Evolutionary conservation across 805 yeast genomes (phyloP).

Genomic region (Tetrapisispora iriomotensis): DNA sequence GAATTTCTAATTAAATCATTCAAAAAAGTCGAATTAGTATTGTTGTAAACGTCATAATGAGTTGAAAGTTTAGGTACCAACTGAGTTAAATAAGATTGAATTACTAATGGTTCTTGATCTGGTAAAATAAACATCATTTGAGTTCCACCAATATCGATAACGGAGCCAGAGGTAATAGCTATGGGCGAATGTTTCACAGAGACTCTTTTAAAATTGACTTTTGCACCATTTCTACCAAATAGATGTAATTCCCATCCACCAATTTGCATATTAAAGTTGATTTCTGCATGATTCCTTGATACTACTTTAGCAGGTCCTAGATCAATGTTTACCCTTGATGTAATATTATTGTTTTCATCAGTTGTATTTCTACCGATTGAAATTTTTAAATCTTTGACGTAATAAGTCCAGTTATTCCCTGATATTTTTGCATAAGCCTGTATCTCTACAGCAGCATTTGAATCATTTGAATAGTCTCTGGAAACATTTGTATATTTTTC

Average conservation of each 20-base stretch:
- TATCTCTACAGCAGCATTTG: slow-evolving; percentile 57
- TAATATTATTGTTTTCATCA: slow-evolving; percentile 7
- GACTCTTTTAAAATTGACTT: slow-evolving; percentile 58
- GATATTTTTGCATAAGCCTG: slow-evolving; percentile 97
- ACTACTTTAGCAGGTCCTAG: slow-evolving; percentile 97
- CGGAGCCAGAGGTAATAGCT: slow-evolving; percentile 73
- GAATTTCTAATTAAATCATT: slow-evolving; percentile 19
- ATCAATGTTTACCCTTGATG: slow-evolving; percentile 46
- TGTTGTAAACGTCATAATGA: slow-evolving; percentile 7
- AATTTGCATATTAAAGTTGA: slow-evolving; percentile 61
- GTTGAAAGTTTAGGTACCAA: slow-evolving; percentile 26
- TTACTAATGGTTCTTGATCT: slow-evolving; percentile 66
- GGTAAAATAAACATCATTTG: slow-evolving; percentile 99
- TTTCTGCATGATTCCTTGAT: slow-evolving; percentile 79
- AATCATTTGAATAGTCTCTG: slow-evolving; percentile 60
- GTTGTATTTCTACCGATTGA: slow-evolving; percentile 81
- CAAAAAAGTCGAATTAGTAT: slow-evolving; percentile 13
- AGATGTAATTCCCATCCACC: slow-evolving; percentile 83
- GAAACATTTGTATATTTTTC: slow-evolving; percentile 71
- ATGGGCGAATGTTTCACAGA: slow-evolving; percentile 32
- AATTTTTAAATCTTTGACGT: slow-evolving; percentile 68
- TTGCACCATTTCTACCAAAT: slow-evolving; percentile 86
- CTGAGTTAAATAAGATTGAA: slow-evolving; percentile 30
- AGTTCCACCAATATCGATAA: slow-evolving; percentile 90
- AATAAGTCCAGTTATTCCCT: slow-evolving; percentile 88